phyloP scores from a whole-genome alignment of 2,329 filamentous ascomycete species.

The Colletotrichum liriopes region DNA sequence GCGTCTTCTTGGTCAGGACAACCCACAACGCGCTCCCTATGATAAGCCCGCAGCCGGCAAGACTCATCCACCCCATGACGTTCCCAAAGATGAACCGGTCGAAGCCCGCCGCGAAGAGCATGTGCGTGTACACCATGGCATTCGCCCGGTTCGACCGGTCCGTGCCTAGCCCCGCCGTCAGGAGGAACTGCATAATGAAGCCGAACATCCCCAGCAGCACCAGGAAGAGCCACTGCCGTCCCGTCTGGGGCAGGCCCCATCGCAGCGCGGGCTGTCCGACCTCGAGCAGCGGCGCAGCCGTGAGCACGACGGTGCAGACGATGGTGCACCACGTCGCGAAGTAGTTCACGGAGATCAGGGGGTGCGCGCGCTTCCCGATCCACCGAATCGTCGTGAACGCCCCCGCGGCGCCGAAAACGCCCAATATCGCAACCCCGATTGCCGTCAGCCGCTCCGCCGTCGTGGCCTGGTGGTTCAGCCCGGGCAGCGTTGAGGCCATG shows the following conservation, averaged over 20 bases:
- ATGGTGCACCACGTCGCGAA: conserved; percentile 81
- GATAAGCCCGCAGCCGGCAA: conserved; percentile 67
- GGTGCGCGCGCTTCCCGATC: conserved; percentile 85
- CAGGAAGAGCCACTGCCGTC: conserved; percentile 77
- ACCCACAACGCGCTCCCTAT: conserved; percentile 69
- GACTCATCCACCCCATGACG: conserved; percentile 64
- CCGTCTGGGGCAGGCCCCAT: conserved; percentile 58
- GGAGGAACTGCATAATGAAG: conserved; percentile 88
- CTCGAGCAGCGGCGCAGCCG: conserved; percentile 61
- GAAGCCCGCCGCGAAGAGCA: conserved; percentile 69
- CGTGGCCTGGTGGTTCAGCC: conserved; percentile 60
- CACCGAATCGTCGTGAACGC: conserved; percentile 84
- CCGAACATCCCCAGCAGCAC: conserved; percentile 80
- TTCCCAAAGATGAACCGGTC: conserved; percentile 69
- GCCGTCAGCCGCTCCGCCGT: conserved; percentile 78
- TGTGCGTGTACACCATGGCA: conserved; percentile 72
- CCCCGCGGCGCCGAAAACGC: conserved; percentile 81
- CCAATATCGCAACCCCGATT: conserved; percentile 80
- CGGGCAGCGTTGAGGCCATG: conserved; percentile 47
- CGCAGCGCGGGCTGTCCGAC: conserved; percentile 63
- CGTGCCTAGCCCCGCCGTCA: conserved; percentile 82
- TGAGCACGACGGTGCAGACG: conserved; percentile 75
- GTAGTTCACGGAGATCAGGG: conserved; percentile 89
- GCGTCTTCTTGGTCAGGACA: conserved; percentile 60
- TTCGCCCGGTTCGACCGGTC: conserved; percentile 76